Percentiles rank a stretch among this genome's conserved stretches.
Evolutionary conservation across 371 early-diverging fungal genomes (phyloP).

Genomic region (Fennellomyces sp.): DNA sequence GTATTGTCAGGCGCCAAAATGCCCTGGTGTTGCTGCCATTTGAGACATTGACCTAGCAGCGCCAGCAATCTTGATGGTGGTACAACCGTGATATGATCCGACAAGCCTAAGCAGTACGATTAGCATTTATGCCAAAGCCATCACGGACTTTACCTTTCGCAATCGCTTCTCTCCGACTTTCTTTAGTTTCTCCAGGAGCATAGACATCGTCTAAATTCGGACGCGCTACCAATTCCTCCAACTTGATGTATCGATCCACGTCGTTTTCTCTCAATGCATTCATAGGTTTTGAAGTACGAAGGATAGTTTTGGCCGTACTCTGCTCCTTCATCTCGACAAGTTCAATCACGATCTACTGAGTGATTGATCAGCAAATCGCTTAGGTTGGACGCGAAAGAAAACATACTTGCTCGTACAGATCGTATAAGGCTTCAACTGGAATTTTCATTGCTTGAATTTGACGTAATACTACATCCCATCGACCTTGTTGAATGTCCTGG

Average conservation of each 20-base stretch:
- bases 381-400: neutral
- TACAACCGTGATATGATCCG: slow-evolving; percentile 70
- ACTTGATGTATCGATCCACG: slow-evolving; percentile 80
- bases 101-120: slow-evolving; percentile 34
- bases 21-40: slow-evolving; percentile 88
- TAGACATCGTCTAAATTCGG: slow-evolving; percentile 64
- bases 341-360: slow-evolving; percentile 79
- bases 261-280: slow-evolving; percentile 68
- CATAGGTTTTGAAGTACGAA: slow-evolving; percentile 90
- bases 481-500: slow-evolving; percentile 74
- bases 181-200: slow-evolving; percentile 57
- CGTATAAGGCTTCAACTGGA: slow-evolving; percentile 68
- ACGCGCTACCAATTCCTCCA: slow-evolving; percentile 78
- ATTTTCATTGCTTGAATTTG: slow-evolving; percentile 71
- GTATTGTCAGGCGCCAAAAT: slow-evolving; percentile 63
- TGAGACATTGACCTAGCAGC: slow-evolving; percentile 80
- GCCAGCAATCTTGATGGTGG: slow-evolving; percentile 78
- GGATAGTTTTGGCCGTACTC: slow-evolving; percentile 81
- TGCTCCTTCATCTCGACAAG: slow-evolving; percentile 82
- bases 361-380: neutral
- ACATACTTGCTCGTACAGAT: slow-evolving; percentile 88
- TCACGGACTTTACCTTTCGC: slow-evolving; percentile 54
- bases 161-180: slow-evolving; percentile 69
- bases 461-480: slow-evolving; percentile 88
- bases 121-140: neutral